Conservation (phyloP, 495 filamentous ascomycete species). For the Articulospora tetracladia region DNA sequence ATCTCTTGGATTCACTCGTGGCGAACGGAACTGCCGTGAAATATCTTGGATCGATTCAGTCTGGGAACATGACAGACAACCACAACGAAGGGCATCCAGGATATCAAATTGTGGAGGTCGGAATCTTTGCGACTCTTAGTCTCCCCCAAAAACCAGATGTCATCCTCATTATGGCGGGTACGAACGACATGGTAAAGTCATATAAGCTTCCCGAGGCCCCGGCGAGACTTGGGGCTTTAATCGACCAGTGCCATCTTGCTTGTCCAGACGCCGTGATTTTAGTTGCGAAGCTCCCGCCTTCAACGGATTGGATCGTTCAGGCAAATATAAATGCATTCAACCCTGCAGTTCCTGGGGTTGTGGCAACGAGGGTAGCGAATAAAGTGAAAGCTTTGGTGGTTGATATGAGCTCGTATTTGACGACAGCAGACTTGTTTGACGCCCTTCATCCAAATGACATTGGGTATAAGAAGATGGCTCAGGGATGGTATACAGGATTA, state of each 20-base stretch:
- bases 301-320: slow-evolving; percentile 26
- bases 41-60: slow-evolving; percentile 19
- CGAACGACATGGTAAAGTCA: slow-evolving; percentile 31
- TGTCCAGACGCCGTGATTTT: slow-evolving; percentile 35
- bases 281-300: slow-evolving; percentile 33
- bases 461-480: slow-evolving; percentile 45
- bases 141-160: slow-evolving; percentile 32
- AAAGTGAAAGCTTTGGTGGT: slow-evolving; percentile 28
- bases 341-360: slow-evolving; percentile 26
- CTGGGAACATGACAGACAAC: slow-evolving; percentile 4
- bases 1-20: slow-evolving; percentile 34
- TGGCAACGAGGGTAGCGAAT: slow-evolving; percentile 19
- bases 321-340: slow-evolving; percentile 26
- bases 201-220: slow-evolving; percentile 26
- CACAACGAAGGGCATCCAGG: slow-evolving; percentile 16
- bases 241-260: slow-evolving; percentile 30
- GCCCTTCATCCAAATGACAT: slow-evolving; percentile 38
- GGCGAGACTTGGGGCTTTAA: slow-evolving; percentile 28
- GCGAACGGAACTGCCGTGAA: slow-evolving; percentile 28
- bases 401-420: slow-evolving; percentile 29
- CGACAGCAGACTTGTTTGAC: slow-evolving; percentile 21
- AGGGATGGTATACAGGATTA: slow-evolving; percentile 31
- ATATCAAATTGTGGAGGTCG: slow-evolving; percentile 27
- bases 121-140: slow-evolving; percentile 24
- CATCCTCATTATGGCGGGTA: slow-evolving; percentile 36